Percentiles rank a stretch among this genome's conserved stretches.
phyloP scores from a whole-genome alignment of 2,329 filamentous ascomycete species.

The Fusarium euwallaceae region DNA sequence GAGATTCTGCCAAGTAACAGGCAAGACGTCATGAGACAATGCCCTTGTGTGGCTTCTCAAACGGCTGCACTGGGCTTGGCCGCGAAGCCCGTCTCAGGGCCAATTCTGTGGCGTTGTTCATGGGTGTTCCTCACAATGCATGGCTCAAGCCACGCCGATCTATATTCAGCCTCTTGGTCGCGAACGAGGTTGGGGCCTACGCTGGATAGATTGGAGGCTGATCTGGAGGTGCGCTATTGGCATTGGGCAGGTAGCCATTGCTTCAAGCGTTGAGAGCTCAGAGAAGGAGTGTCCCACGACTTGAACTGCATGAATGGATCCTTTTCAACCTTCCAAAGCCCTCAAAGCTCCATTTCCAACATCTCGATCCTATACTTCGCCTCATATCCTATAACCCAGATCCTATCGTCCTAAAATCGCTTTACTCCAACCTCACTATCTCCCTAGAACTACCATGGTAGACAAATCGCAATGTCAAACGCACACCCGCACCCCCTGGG shows the following conservation, averaged over 20 bases:
- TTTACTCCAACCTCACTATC: background rate
- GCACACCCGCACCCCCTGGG: conserved; percentile 50
- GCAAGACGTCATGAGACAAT: background rate
- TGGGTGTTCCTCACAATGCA: background rate
- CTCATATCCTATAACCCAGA: background rate
- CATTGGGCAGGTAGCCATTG: background rate
- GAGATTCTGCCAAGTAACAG: background rate
- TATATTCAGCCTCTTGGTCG: background rate
- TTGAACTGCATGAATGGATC: background rate
- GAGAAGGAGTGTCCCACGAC: background rate
- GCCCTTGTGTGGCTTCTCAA: background rate
- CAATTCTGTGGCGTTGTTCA: background rate
- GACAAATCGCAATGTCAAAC: conserved; percentile 46
- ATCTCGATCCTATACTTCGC: background rate
- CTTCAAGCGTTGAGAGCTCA: background rate
- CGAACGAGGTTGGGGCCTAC: background rate
- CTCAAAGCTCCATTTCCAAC: background rate
- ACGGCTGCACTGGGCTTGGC: background rate
- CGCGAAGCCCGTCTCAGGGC: background rate
- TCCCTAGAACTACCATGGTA: conserved; percentile 30
- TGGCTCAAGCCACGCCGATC: background rate
- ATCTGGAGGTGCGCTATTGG: background rate
- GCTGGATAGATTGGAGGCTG: background rate
- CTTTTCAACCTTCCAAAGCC: background rate
- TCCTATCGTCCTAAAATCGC: background rate